Evolutionary conservation across 257 asterid genomes (phyloP), one percentile per base, ranked within the genome.

Genomic region (Nicotiana obtusifolia): DNA sequence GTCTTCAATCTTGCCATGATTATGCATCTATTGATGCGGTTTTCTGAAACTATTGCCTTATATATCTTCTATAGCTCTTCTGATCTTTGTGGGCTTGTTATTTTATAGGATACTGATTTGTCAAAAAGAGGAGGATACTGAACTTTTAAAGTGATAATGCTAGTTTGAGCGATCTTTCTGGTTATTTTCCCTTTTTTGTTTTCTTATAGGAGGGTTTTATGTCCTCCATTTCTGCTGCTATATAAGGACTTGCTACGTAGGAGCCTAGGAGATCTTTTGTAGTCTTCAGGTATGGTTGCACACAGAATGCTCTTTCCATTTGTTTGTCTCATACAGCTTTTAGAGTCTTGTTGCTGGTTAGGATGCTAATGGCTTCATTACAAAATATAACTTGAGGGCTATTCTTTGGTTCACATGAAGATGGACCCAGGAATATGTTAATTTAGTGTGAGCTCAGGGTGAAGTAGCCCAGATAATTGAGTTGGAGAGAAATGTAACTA

Each of bases 281-380:
- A 30, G 77, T 20, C 56, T 54, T 37, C n/a, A 54, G n/a, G 77
- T 41, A 20, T 33, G 76, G 54, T 67, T 67, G 37, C 53, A 16
- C 76, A 20, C 77, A n/a, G 9, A 69, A 10, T 69, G 13, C 1
- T 47, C 31, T 37, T 69, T 68, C 31, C 56, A n/a, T n/a, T 68
- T 68, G 56, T 11, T 68, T 69, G 57, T 69, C 57, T 37, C n/a
- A 5, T 68, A 37, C 56, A 68, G 10, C 56, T 68, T 68, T 68
- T 68, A 30, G 56, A 37, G 56, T 22, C 24, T 14, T 68, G 31
- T 68, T 69, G 54, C 33, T 69, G 57, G 77, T 20, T 41, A 41
- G 59, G 35, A 41, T 41, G 78, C 59, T 69, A 41, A 69, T 69
- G 78, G 78, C 22, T 69, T 69, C 78, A 69, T 69, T 69, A 69